Evolutionary conservation across 805 yeast genomes (phyloP).

Genomic region (Teunomyces atbi): DNA sequence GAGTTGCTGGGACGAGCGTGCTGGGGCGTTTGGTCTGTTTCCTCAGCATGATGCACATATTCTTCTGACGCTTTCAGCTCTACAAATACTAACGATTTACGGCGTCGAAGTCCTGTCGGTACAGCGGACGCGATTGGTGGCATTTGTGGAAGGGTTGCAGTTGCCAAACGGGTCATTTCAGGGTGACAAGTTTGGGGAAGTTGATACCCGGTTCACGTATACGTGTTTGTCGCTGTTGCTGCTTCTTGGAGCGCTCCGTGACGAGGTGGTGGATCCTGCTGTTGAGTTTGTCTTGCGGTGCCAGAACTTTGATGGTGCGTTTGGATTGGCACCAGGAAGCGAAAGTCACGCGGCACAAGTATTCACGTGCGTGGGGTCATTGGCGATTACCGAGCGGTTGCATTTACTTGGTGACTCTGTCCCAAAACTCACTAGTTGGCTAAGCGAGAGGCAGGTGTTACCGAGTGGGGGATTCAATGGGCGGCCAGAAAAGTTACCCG

Average conservation of each 20-base stretch:
- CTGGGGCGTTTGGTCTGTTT: slow-evolving; percentile 88
- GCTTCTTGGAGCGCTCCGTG: slow-evolving; percentile 61
- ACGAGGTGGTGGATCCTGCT: slow-evolving; percentile 57
- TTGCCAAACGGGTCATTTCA: slow-evolving; percentile 68
- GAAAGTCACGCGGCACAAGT: slow-evolving; percentile 94
- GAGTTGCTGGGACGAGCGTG: slow-evolving; percentile 54
- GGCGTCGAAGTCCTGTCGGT: slow-evolving; percentile 43
- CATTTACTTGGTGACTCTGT: slow-evolving; percentile 40
- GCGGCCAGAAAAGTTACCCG: slow-evolving; percentile 92
- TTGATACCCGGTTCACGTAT: slow-evolving; percentile 89
- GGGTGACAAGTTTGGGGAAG: slow-evolving; percentile 91
- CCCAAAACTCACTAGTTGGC: slow-evolving; percentile 73
- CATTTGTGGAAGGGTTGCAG: slow-evolving; percentile 45
- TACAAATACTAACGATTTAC: slow-evolving; percentile 74
- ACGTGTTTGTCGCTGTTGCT: slow-evolving; percentile 74
- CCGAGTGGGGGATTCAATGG: slow-evolving; percentile 92
- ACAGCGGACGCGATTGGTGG: slow-evolving; percentile 32
- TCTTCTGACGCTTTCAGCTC: slow-evolving; percentile 78
- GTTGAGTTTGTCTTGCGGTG: slow-evolving; percentile 65
- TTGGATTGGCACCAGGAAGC: slow-evolving; percentile 90
- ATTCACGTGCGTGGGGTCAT: slow-evolving; percentile 79
- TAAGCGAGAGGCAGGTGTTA: slow-evolving; percentile 80
- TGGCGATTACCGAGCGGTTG: slow-evolving; percentile 64
- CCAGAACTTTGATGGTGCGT: slow-evolving; percentile 93
- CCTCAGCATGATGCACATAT: slow-evolving; percentile 90